Base-by-base conservation (phyloP, 495 filamentous ascomycete genomes). In the Chlorociboria aeruginascens region DNA sequence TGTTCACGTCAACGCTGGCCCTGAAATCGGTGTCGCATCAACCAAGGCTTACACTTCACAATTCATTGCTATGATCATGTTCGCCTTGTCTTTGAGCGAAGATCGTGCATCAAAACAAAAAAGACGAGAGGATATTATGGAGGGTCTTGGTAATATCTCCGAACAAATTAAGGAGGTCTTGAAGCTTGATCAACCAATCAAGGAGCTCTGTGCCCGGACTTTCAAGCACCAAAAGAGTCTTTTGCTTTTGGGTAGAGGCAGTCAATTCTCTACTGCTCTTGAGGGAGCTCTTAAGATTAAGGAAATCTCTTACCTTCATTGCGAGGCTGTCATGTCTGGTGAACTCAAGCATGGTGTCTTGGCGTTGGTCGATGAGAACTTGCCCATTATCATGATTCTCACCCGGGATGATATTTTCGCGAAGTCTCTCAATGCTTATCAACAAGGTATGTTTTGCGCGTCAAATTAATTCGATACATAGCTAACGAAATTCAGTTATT, bases 231-330 rank as follows among this genome's bases (percentile, higher is more conserved):
- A 98, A 69, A 97, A 97, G 79, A 89, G 83, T 56, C 64, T 98
- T 62, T 75, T 98, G 46, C 79, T 98, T 33, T 73, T 98, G 43
- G 92, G 92, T 41, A 83, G 92, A 67, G 92, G 92, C 52, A 86
- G 87, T 59, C 92, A 98, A 66, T 95, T 89, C 67, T 89, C 92
- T 42, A 98, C 92, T 56, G 92, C 92, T 14, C 81, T 98, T 36
- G 92, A 98, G 71, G 92, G 92, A 78, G 92, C 92, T 40, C 74
- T 98, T 32, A 98, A 98, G 73, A 98, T 98, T 63, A 98, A 98
- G 77, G 92, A 98, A 70, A 98, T 98, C 55, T 97, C 92, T 39
- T 98, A 98, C 65, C 83, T 98, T 43, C 92, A 98, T 65, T 98
- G 92, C 65, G 92, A 98, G 71, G 92, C 92, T 60, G 92, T 98